Evolutionary conservation across 2,329 filamentous ascomycete genomes (phyloP).

Genomic region (Clonostachys rhizophaga): DNA sequence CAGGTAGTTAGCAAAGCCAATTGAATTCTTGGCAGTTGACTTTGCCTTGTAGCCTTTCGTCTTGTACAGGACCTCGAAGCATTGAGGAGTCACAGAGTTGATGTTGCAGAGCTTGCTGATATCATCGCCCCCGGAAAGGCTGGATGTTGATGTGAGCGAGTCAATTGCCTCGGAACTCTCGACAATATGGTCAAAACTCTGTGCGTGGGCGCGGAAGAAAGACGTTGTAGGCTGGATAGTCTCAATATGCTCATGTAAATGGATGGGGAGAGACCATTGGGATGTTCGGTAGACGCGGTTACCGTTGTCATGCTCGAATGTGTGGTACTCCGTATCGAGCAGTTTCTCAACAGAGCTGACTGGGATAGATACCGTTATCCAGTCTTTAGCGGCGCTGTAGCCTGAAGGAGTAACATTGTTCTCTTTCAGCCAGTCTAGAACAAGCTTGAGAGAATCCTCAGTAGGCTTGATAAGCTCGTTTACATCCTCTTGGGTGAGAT

Average conservation of each 20-base stretch:
- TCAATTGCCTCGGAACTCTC: not conserved
- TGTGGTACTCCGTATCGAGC: conserved; percentile 1
- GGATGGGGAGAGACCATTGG: conserved; percentile 1
- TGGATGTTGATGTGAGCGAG: not conserved
- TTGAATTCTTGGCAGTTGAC: not conserved
- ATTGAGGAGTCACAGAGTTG: not conserved
- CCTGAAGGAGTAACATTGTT: not conserved
- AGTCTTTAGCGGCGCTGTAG: conserved; percentile 1
- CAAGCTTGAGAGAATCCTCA: conserved; percentile 1
- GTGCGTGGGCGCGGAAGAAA: conserved; percentile 2
- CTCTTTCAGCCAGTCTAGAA: conserved; percentile 1
- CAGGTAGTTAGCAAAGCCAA: conserved; percentile 2
- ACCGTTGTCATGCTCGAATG: conserved; percentile 1
- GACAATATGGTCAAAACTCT: conserved; percentile 1
- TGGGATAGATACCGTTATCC: not conserved
- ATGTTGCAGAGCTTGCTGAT: conserved; percentile 1
- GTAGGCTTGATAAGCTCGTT: conserved; percentile 1
- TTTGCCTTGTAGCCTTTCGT: conserved; percentile 1
- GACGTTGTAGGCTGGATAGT: conserved; percentile 2
- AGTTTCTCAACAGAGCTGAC: conserved; percentile 1
- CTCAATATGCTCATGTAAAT: conserved; percentile 2
- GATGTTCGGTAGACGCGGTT: not conserved
- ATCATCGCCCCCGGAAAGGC: not conserved
- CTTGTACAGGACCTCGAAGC: conserved; percentile 1
- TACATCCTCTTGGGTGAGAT: conserved; percentile 1